Base-by-base conservation (phyloP, 208 protist genomes). In the Leptomonas seymouri region DNA sequence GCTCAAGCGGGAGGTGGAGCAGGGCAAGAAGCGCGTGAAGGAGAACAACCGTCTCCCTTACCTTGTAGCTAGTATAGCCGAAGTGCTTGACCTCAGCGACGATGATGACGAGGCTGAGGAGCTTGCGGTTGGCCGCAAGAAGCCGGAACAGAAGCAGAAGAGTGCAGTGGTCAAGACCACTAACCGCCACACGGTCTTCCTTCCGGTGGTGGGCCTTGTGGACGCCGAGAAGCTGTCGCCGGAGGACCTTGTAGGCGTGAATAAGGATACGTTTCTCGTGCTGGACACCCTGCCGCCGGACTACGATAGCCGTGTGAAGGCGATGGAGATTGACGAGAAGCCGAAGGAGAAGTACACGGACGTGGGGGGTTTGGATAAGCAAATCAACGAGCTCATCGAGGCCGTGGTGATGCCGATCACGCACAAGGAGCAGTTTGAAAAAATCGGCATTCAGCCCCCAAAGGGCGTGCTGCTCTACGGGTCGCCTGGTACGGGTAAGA, bases 321-420 rank as follows among this genome's bases (percentile, higher is more conserved):
- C 99, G 34, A 99, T 99, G 99, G 99, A 99, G 83, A 98, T 99
- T 36, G 99, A 99, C 59, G 99, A 99, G 76, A 97, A 97, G 79
- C 99, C 99, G 39, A 99, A 97, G 63, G 99, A 99, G 72, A 97
- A 98, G 67, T 99, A 99, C 82, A 96, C 86, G 18, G 98, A 99
- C 65, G 93, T 99, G 53, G 99, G 99, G 39, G 99, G 99, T 9
- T 88, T 99, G 18, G 98, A 99, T 78, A 99, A 99, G 84, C 99
- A 99, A 78, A 99, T 99, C 81, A 93, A 99, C 55, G 97, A 99
- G 77, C 76, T 97, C 27, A 91, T 98, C 16, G 99, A 99, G 82
- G 99, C 99, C 14, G 91, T 99, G 15, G 99, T 99, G 61, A 90
- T 99, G 60, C 99, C 99, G 39, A 99, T 99, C 73, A 99, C 96